A percentile compares a stretch with the other conserved stretches of the same genome.
Conservation (phyloP, 2,329 filamentous ascomycete genomes). For the Trichoderma aggressivum region DNA sequence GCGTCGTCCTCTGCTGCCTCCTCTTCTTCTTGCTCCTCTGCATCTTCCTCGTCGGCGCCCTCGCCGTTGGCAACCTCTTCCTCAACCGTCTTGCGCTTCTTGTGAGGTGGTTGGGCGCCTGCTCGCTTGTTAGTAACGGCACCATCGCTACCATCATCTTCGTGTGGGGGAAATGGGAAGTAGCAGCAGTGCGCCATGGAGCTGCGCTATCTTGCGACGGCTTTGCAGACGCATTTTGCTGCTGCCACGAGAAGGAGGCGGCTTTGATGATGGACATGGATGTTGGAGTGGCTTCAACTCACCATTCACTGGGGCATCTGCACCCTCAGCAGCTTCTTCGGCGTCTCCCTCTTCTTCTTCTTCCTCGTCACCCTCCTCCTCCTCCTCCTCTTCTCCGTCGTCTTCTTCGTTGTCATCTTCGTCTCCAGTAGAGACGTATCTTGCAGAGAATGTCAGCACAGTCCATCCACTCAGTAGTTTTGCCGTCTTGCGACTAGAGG, state of each 20-base stretch:
- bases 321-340: slow-evolving; percentile 24
- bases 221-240: neutral
- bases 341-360: slow-evolving; percentile 33
- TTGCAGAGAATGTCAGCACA: slow-evolving; percentile 18
- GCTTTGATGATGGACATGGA: neutral
- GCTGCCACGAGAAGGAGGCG: neutral
- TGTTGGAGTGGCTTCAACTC: slow-evolving; percentile 21
- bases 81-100: slow-evolving; percentile 49
- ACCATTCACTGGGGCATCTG: slow-evolving; percentile 37
- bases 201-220: neutral
- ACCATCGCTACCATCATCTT: neutral
- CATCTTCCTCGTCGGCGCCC: slow-evolving; percentile 34
- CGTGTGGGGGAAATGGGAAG: neutral
- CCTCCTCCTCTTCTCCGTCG: slow-evolving; percentile 40
- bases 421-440: slow-evolving; percentile 38
- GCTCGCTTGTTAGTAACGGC: neutral
- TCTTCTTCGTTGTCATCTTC: slow-evolving; percentile 41
- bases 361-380: slow-evolving; percentile 25
- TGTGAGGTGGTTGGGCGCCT: slow-evolving; percentile 44
- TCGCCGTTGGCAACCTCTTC: slow-evolving; percentile 34
- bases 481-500: neutral
- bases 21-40: slow-evolving; percentile 25
- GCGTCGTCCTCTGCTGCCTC: slow-evolving; percentile 26
- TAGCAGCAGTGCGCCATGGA: neutral
- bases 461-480: neutral